Percentiles rank a stretch among this genome's conserved stretches.
Conservation (phyloP, 2,329 filamentous ascomycete genomes). For the Metarhizium brunneum region DNA sequence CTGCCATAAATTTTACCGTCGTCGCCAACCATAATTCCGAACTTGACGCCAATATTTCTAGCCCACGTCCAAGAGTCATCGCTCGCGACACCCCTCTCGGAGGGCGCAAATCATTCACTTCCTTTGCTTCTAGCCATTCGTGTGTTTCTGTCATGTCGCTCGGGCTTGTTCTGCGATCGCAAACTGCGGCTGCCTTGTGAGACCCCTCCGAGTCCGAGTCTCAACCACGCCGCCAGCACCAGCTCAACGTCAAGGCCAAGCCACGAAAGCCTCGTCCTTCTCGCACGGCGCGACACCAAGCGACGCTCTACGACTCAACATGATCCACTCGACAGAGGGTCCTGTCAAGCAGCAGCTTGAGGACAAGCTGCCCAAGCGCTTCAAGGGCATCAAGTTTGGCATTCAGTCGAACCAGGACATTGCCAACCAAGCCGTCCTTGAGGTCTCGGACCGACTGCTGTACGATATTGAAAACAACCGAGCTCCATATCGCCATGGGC, state of each 20-base stretch:
- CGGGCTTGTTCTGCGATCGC: background rate
- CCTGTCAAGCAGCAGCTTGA: conserved; percentile 41
- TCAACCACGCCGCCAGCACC: background rate
- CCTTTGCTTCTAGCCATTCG: background rate
- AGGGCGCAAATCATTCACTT: background rate
- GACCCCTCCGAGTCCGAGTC: background rate
- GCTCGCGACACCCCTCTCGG: background rate
- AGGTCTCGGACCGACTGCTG: conserved; percentile 87
- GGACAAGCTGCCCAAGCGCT: conserved; percentile 78
- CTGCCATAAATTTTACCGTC: background rate
- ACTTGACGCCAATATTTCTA: background rate
- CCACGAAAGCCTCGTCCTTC: background rate
- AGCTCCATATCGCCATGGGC: conserved; percentile 69
- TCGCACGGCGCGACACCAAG: background rate
- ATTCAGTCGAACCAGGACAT: conserved; percentile 92
- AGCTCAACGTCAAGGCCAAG: background rate
- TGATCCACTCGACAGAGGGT: background rate
- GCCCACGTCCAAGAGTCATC: background rate
- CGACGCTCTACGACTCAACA: background rate
- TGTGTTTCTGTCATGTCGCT: background rate
- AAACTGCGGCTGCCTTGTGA: background rate
- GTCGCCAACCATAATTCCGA: background rate
- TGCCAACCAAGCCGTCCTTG: conserved; percentile 86
- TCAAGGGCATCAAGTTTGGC: conserved; percentile 86
- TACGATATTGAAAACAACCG: conserved; percentile 82